Conservation (phyloP, 768 basidiomycete genomes). For the Phylloporus scabripes region DNA sequence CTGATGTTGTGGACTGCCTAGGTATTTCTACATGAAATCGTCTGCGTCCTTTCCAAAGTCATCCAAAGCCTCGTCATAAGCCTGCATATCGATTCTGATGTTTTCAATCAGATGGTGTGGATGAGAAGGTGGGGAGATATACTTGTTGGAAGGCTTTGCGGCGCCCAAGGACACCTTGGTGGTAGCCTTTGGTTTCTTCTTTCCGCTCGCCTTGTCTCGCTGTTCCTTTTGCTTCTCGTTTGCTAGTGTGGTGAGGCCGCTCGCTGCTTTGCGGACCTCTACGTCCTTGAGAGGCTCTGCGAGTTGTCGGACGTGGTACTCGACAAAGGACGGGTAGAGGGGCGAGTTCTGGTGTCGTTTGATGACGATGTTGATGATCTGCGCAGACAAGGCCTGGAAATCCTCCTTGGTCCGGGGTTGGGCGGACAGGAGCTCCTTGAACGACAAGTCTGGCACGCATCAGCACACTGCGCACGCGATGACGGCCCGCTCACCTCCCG, state of each 20-base stretch:
- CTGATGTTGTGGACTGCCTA: conserved; percentile 8
- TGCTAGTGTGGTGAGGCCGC: conserved; percentile 75
- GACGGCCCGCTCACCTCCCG: conserved; percentile 45
- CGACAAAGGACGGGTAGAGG: conserved; percentile 77
- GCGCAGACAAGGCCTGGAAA: conserved; percentile 66
- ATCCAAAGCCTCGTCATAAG: conserved; percentile 87
- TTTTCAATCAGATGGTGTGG: conserved; percentile 10
- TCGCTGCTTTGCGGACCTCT: conserved; percentile 87
- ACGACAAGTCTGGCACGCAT: conserved; percentile 50
- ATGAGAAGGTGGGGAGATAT: conserved; percentile 19
- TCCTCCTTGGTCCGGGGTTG: conserved; percentile 89
- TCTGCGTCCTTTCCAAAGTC: conserved; percentile 71
- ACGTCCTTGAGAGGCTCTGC: conserved; percentile 78
- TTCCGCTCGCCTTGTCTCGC: conserved; percentile 78
- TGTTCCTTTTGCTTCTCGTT: conserved; percentile 95
- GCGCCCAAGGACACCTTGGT: conserved; percentile 74
- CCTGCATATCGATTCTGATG: conserved; percentile 65
- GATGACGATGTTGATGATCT: conserved; percentile 70
- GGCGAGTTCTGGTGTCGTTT: conserved; percentile 79
- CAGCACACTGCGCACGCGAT: background rate
- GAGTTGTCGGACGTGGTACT: conserved; percentile 74
- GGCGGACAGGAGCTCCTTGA: conserved; percentile 63
- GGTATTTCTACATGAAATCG: conserved; percentile 81
- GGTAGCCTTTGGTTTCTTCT: conserved; percentile 76
- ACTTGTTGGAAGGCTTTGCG: conserved; percentile 63